phyloP scores from a whole-genome alignment of 371 early-diverging fungal genomes.

The Rhizopus arrhizus region DNA sequence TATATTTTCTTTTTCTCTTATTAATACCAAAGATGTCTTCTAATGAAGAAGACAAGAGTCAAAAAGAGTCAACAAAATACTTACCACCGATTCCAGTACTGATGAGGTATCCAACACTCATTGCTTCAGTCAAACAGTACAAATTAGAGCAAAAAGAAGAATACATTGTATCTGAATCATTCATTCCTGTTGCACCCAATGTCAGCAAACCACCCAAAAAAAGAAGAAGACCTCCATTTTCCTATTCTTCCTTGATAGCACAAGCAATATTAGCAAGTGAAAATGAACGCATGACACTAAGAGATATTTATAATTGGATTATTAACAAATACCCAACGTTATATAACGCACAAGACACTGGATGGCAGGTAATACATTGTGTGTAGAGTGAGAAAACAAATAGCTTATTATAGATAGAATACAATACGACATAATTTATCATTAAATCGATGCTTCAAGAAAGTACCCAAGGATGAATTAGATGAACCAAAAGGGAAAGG shows the following conservation, averaged over 20 bases:
- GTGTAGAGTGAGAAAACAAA: too few species aligned
- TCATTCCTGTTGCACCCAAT: conserved; percentile 50
- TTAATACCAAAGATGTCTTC: background rate
- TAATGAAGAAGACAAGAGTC: background rate
- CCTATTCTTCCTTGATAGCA: conserved; percentile 75
- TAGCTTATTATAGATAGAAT: conserved; percentile 47
- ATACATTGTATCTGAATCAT: conserved; percentile 53
- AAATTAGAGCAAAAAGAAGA: conserved; percentile 47
- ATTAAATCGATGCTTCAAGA: conserved; percentile 73
- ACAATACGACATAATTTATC: conserved; percentile 82
- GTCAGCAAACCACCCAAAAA: conserved; percentile 47
- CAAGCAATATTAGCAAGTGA: conserved; percentile 67
- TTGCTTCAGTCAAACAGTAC: conserved; percentile 45
- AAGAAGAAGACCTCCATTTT: conserved; percentile 73
- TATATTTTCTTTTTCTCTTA: too few species aligned
- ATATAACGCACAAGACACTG: conserved; percentile 68
- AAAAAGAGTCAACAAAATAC: background rate
- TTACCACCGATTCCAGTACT: conserved; percentile 51
- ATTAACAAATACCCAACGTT: conserved; percentile 68
- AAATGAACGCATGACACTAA: conserved; percentile 64
- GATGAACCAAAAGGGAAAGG: conserved; percentile 44
- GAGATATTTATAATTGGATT: conserved; percentile 78
- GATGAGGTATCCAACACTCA: conserved; percentile 42
- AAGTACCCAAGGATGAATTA: conserved; percentile 62
- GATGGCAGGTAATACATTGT: conserved; percentile 61